A percentile compares a stretch with the other conserved stretches of the same genome.
phyloP scores from a whole-genome alignment of 2,329 filamentous ascomycete species.

The Aspergillus unguis region DNA sequence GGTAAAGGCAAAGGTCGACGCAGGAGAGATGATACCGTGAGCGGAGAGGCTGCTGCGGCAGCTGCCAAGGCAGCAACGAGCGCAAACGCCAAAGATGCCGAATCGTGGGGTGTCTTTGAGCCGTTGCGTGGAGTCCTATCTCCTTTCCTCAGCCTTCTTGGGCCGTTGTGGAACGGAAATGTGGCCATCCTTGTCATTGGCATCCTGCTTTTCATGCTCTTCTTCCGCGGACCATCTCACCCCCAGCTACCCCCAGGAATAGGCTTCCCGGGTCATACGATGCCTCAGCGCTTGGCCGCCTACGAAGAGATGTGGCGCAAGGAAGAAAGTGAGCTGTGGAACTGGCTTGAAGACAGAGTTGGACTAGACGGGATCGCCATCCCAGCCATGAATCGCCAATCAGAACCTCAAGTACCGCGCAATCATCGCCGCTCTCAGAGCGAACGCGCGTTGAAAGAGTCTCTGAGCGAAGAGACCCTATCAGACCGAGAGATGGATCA shows the following conservation, averaged over 20 bases:
- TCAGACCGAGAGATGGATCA: constrained; percentile 71
- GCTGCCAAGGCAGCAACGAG: constrained; percentile 45
- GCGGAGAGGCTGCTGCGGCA: constrained; percentile 40
- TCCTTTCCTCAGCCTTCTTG: constrained; percentile 66
- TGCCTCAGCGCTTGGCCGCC: constrained; percentile 68
- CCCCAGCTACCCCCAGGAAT: constrained; percentile 36
- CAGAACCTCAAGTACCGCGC: constrained; percentile 44
- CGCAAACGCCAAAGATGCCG: constrained; percentile 38
- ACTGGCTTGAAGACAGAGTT: constrained; percentile 85
- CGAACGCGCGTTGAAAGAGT: constrained; percentile 51
- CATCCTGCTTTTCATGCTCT: constrained; percentile 68
- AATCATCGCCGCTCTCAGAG: constrained; percentile 31
- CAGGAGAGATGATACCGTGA: constrained; percentile 53
- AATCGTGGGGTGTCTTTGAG: constrained; percentile 77
- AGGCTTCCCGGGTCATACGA: constrained; percentile 39
- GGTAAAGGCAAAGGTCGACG: constrained; percentile 57
- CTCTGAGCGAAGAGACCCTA: constrained; percentile 64
- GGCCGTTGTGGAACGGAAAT: constrained; percentile 71
- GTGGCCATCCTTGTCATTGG: constrained; percentile 72
- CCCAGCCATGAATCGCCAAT: constrained; percentile 28
- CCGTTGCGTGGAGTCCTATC: constrained; percentile 68
- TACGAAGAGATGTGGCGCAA: constrained; percentile 92
- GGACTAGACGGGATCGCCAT: constrained; percentile 60
- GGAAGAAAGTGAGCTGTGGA: constrained; percentile 87
- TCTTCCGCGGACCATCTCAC: constrained; percentile 55